Evolutionary conservation across 495 filamentous ascomycete genomes (phyloP), one percentile per base, ranked within the genome.

Genomic region (Lepraria neglecta): DNA sequence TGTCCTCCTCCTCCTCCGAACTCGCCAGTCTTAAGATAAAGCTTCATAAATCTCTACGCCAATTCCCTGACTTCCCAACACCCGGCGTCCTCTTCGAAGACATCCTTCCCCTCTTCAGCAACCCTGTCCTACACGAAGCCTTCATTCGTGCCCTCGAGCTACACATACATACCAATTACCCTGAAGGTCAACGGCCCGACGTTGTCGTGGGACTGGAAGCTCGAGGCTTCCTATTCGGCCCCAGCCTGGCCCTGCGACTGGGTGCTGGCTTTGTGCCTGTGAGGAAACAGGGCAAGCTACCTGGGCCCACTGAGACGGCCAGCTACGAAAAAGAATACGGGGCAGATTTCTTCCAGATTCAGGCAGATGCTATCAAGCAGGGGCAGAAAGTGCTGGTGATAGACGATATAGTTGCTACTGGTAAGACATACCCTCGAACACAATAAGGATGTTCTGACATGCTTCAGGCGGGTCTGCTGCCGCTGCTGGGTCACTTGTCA

Each of bases 331-430:
- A 99, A 81, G 95, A 99, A 76, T 99, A 99, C 71, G 95, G 95
- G 30, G 82, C 87, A 77, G 95, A 99, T 73, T 88, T 85, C 71
- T 97, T 99, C 78, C 87, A 97, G 81, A 95, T 97, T 77, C 95
- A 99, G 77, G 76, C 75, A 56, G 91, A 86, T 73, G 84, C 85
- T 14, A 84, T 97, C 69, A 88, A 89, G 79, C 79, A 82, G 44
- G 95, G 92, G 21, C 90, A 96, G 80, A 87, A 84, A 71, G 92
- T 96, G 21, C 74, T 99, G 63, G 80, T 99, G 54, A 88, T 99
- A 46, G 94, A 99, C 71, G 94, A 99, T 72, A 92, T 99, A 68
- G 97, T 99, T 75, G 94, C 94, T 40, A 99, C 94, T 64, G 94
- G 94, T 95, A 80, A 73, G 12, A 27, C 28, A 17, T 33, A 5